phyloP scores from a whole-genome alignment of 2,329 filamentous ascomycete species.

The Arthroderma sp. region DNA sequence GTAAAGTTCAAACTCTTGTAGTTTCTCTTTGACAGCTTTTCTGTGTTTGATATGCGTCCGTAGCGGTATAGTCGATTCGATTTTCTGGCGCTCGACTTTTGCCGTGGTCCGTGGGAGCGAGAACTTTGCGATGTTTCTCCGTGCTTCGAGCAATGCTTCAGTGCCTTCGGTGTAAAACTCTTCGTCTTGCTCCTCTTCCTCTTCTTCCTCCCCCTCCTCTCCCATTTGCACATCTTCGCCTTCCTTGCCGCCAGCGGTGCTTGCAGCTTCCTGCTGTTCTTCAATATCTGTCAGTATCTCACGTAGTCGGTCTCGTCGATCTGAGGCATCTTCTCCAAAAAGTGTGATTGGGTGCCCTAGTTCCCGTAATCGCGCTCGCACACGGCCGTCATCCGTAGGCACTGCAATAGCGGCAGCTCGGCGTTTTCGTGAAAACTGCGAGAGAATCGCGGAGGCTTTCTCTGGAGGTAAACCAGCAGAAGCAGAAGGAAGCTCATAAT shows the following conservation, averaged over 20 bases:
- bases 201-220: conserved; percentile 40
- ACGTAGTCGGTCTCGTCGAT: conserved; percentile 74
- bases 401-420: conserved; percentile 80
- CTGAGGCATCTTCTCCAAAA: conserved; percentile 78
- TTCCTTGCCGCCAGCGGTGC: conserved; percentile 41
- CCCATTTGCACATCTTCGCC: conserved; percentile 38
- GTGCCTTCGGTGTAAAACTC: conserved; percentile 90
- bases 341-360: conserved; percentile 88
- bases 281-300: conserved; percentile 63
- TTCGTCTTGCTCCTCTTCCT: conserved; percentile 64
- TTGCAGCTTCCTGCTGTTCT: conserved; percentile 41
- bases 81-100: conserved; percentile 62
- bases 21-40: conserved; percentile 70
- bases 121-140: conserved; percentile 67
- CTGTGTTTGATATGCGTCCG: conserved; percentile 86
- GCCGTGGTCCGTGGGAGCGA: conserved; percentile 71
- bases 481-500: conserved; percentile 64
- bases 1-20: conserved; percentile 77
- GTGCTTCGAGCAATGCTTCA: conserved; percentile 58
- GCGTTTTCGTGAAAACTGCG: conserved; percentile 83
- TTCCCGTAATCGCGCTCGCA: conserved; percentile 67
- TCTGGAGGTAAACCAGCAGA: conserved; percentile 58
- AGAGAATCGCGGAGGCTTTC: conserved; percentile 71
- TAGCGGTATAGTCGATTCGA: conserved; percentile 69
- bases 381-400: conserved; percentile 81